Conservation (phyloP, 805 yeast genomes). For the Cyberlindnera mrakii region DNA sequence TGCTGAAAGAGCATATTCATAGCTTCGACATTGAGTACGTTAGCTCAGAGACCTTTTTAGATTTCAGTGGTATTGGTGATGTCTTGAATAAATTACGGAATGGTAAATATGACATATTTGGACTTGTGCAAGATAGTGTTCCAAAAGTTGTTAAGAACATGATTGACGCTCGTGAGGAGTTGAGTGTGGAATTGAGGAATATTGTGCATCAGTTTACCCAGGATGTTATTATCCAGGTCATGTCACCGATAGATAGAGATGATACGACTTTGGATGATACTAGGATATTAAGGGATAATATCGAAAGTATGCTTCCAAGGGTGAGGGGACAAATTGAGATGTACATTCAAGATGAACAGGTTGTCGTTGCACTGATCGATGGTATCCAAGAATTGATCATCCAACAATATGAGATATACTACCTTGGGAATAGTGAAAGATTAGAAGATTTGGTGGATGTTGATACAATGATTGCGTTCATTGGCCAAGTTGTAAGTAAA, state of each 20-base stretch:
- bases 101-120: slow-evolving; percentile 28
- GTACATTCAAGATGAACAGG: slow-evolving; percentile 52
- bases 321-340: slow-evolving; percentile 43
- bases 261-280: slow-evolving; percentile 28
- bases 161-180: slow-evolving; percentile 72
- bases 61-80: slow-evolving; percentile 68
- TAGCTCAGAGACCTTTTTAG: slow-evolving; percentile 66
- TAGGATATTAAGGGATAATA: slow-evolving; percentile 38
- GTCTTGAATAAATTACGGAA: slow-evolving; percentile 37
- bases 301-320: slow-evolving; percentile 51
- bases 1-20: slow-evolving; percentile 62
- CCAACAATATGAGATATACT: slow-evolving; percentile 51
- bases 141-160: slow-evolving; percentile 78
- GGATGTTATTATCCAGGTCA: slow-evolving; percentile 42
- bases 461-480: slow-evolving; percentile 50
- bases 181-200: slow-evolving; percentile 66
- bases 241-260: slow-evolving; percentile 35
- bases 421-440: slow-evolving; percentile 23
- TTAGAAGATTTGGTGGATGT: slow-evolving; percentile 40
- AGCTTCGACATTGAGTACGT: slow-evolving; percentile 77
- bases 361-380: slow-evolving; percentile 48
- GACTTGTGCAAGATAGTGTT: slow-evolving; percentile 57
- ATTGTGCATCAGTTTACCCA: slow-evolving; percentile 58
- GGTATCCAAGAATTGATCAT: slow-evolving; percentile 59
- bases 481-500: slow-evolving; percentile 31